Base-by-base conservation (phyloP, 306 rosid species). In the Cyclanthera cordifolia region DNA sequence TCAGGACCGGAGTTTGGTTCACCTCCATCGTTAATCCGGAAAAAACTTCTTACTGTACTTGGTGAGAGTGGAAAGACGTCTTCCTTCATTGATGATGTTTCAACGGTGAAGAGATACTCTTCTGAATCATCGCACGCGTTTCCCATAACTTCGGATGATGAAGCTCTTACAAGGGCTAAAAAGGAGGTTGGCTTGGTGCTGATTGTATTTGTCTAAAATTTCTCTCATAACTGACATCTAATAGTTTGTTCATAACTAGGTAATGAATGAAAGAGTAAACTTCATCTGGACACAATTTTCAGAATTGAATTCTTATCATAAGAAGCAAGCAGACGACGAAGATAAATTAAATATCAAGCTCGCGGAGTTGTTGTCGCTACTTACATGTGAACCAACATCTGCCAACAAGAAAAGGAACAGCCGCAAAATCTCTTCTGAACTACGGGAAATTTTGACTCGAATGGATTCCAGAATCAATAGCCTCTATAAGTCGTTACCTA, bases 251-350 rank as follows among this genome's bases (percentile, higher is more conserved):
- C 72, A 39, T 53, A 48, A 74, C 65, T 78, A 94, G 99, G 89
- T 83, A 76, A 90, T 84, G 78, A 94, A 88, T 73, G 96, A 85
- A 48, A 81, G 67, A 76, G 88, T 90, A 59, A 91, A 94, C 70
- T 94, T 94, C 77, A 78, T 94, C 69, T 94, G 99, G 99, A 82
- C 99, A 66, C 95, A 85, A 47, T 88, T 94, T 76, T 86, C 97
- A 15, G 99, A 94, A 77, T 76, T 94, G 71, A 74, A 83, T 77
- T 71, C 89, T 67, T 81, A 86, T 81, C 79, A 90, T 20, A 85
- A 72, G 84, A 94, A 82, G 64, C 92, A 90, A 76, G 97, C 88
- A 52, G 86, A 79, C 49, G 88, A 90, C 78, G 79, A 77, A 11
- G 96, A 90, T 61, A 82, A 73, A 58, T 79, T 94, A 48, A 77